Evolutionary conservation across 2,329 filamentous ascomycete genomes (phyloP), one percentile per base, ranked within the genome.

Genomic region (Hypomyces perniciosus): DNA sequence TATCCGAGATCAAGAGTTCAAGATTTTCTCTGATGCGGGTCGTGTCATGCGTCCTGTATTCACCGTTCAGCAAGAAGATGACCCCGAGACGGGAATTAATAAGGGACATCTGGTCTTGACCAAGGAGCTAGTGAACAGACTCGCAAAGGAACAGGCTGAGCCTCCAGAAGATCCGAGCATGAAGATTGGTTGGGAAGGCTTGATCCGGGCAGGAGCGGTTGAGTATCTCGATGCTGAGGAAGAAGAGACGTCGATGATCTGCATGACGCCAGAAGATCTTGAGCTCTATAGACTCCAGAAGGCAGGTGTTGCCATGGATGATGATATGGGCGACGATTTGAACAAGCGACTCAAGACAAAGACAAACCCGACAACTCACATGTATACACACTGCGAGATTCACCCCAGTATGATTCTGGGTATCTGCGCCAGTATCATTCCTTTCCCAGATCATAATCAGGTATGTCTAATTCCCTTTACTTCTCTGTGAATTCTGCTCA

Each of bases 391-490:
- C 69, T 99, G 95, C 70, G 93, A 99, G 72, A 97, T 99, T 67
- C 95, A 99, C 63, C 95, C 93, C 20, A 96, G 90, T 71, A 99
- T 99, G 93, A 93, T 99, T 68, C 75, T 99, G 50, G 93, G 93
- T 66, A 95, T 99, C 57, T 99, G 95, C 66, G 93, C 93, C 62
- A 96, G 91, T 73, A 99, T 99, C 69, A 99, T 99, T 76, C 93
- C 93, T 0, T 99, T 99, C 83, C 93, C 95, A 1, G 93, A 99
- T 73, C 93, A 99, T 75, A 99, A 99, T 68, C 89, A 90, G 74
- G 82, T 84, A 77, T 61, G 76, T 64, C 44, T 7, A 28, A 41
- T 6, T 37, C 12, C 29, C 5, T 28, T 46, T 52, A 41, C 5
- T 8, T 26, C n/a, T 6, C 4, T n/a, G 1, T 8, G 2, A 9